Evolutionary conservation across 441 rosid genomes (phyloP), one percentile per base, ranked within the genome.

Genomic region (Populus hybrid): DNA sequence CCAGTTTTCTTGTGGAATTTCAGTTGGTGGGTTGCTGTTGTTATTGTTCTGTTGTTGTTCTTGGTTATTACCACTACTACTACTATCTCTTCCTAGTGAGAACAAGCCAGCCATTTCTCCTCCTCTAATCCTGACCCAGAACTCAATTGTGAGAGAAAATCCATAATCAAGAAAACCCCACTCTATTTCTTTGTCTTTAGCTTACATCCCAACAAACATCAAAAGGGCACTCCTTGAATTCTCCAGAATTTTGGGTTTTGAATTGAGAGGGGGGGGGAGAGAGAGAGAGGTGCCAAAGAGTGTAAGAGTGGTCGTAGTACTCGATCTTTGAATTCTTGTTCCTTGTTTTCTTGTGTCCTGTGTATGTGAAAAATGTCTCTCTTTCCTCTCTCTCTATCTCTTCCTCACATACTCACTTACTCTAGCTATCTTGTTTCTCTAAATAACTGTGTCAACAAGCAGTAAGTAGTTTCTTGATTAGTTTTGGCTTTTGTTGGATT

Each of bases 61-160:
- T 75, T 82, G 84, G 74, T 73, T 77, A 66, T 73, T 79, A 65
- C 74, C 76, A 77, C 81, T 77, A 1, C 84, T 26, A 14, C 82
- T 85, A 8, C 85, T 86, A 4, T 83, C 81, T 74, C 86, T 82
- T 18, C 91, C 91, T 90, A 90, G 75, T 81, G 97, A 88, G 83
- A 92, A 92, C 68, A 89, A 76, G 42, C 91, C 94, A 73, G 93
- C 93, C 97, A 92, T 92, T 71, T 71, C 35, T 77, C 65, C 72
- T 66, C 50, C 77, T 72, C 67, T 79, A 84, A 66, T 67, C 73
- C 86, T 84, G 83, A 73, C 79, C 82, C 68, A 66, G 59, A 64
- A 78, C 81, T 74, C 77, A 86, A 80, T 80, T 80, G 67, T 79
- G 77, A 80, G 79, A 14, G 30, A 78, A 53, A 82, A 85, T 87